Evolutionary conservation across 352 stramenopile genomes (phyloP), one percentile per base, ranked within the genome.

Genomic region (Pythium myriotylum): DNA sequence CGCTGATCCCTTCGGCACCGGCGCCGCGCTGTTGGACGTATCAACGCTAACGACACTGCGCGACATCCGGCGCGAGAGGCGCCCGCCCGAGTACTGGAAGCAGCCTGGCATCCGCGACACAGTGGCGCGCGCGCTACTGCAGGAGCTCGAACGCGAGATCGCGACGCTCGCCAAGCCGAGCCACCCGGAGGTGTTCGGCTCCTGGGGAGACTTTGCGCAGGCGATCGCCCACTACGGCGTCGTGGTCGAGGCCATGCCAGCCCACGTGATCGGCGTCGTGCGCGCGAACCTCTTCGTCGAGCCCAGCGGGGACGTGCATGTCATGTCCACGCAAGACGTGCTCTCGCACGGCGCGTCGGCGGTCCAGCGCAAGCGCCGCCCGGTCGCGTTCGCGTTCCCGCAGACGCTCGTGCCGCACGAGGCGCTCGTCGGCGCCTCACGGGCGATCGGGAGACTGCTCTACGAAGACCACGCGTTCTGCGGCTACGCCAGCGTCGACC

Each of bases 401-500:
- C 89, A 96, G 67, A 84, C 74, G 4, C 60, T 74, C 27, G 81
- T 91, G n/a, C 86, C 88, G 3, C 74, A 88, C 42, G 74, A 89
- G 52, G 88, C 89, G 2, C 62, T 97, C 27, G 69, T 78, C 22
- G 85, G 84, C 14, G 84, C 82, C 12, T 69, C 81, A n/a, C 65
- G 51, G 16, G 82, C 82, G 10, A 70, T 94, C 23, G 82, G 62
- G 7, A 61, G 71, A 7, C 54, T 67, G 27, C 66, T 94, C 40
- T 64, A 70, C 10, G 48, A 62, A 0, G 64, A 73, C 0, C 61
- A 83, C 22, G 63, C 62, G 10, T 75, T 96, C 22, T 88, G 88
- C 54, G 90, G 90, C 22, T 92, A 96, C 65, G 72, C 79, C n/a
- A 92, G 81, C 57, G 63, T 97, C 9, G 81, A 96, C 53, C 89